Conservation (phyloP, 768 basidiomycete genomes). For the Termitomyces sp. region DNA sequence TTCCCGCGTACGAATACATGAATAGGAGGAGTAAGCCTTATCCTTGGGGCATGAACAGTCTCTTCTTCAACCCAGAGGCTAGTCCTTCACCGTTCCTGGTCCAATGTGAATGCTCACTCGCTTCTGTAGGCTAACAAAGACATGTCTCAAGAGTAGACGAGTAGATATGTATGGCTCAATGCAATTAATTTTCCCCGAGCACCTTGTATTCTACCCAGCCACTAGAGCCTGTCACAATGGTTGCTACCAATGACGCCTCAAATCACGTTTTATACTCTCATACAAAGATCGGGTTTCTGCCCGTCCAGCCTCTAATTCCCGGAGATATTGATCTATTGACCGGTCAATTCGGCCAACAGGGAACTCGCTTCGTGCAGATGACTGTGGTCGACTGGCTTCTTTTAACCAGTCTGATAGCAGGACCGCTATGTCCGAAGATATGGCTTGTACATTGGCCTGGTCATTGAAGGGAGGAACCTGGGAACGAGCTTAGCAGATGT, state of each 20-base stretch:
- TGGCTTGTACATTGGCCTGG: conserved; percentile 73
- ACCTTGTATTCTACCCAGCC: not conserved
- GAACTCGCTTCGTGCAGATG: conserved; percentile 63
- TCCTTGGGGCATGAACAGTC: conserved; percentile 82
- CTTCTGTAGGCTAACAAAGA: conserved; percentile 61
- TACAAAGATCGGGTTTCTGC: conserved; percentile 63
- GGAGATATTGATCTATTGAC: conserved; percentile 71
- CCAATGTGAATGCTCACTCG: not conserved
- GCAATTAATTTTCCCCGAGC: not conserved
- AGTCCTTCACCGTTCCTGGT: conserved; percentile 21
- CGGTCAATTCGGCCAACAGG: conserved; percentile 76
- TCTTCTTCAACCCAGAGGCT: conserved; percentile 81
- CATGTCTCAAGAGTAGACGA: conserved; percentile 35
- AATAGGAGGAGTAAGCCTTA: conserved; percentile 76
- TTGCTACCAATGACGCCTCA: conserved; percentile 68
- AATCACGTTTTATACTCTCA: conserved; percentile 68
- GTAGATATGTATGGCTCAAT: conserved; percentile 4
- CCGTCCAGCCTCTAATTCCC: conserved; percentile 62
- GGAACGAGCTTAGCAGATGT: conserved; percentile 2
- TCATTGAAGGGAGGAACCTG: conserved; percentile 84
- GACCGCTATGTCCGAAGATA: conserved; percentile 80
- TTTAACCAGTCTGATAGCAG: conserved; percentile 81
- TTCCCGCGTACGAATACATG: conserved; percentile 73
- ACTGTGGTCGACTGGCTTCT: conserved; percentile 71
- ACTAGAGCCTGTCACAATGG: not conserved